A percentile compares a stretch with the other conserved stretches of the same genome.
phyloP scores from a whole-genome alignment of 495 filamentous ascomycete genomes.

The Polyplosphaeria fusca region DNA sequence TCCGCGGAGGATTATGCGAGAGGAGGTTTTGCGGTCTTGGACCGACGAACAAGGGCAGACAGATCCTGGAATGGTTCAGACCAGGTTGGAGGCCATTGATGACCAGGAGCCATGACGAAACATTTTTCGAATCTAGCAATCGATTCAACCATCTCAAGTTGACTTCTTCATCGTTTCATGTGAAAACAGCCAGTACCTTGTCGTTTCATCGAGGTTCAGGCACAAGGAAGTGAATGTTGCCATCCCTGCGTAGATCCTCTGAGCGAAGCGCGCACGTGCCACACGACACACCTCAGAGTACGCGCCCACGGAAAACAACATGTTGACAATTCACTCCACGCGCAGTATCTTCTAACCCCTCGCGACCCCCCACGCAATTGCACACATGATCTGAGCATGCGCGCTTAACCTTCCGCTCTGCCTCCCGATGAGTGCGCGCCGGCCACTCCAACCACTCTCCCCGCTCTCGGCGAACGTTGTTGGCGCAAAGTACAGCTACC shows the following conservation, averaged over 20 bases:
- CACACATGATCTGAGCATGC: neutral
- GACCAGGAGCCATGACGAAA: constrained; percentile 20
- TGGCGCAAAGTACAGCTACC: constrained; percentile 22
- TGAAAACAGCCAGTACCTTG: too few species aligned
- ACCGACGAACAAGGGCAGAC: constrained; percentile 11
- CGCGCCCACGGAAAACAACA: constrained; percentile 9
- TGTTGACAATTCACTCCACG: neutral
- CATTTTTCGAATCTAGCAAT: too few species aligned
- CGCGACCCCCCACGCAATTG: neutral
- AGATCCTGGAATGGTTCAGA: constrained; percentile 19
- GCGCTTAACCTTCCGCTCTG: neutral
- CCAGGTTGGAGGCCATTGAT: constrained; percentile 20
- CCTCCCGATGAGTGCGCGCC: constrained; percentile 23
- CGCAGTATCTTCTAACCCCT: too few species aligned
- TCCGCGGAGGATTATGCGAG: constrained; percentile 68
- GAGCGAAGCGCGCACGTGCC: constrained; percentile 8
- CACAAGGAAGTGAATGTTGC: neutral
- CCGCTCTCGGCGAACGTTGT: constrained; percentile 25
- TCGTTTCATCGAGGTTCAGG: too few species aligned
- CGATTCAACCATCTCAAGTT: too few species aligned
- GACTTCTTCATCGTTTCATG: too few species aligned
- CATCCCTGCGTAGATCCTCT: constrained; percentile 8
- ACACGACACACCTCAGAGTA: neutral
- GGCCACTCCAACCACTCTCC: constrained; percentile 26
- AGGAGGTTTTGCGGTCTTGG: constrained; percentile 54